These are phyloP conservation scores for Fusarium sp. DNA, from an alignment of 2,329 filamentous ascomycete species.

Conservation along the genomic window DNA sequence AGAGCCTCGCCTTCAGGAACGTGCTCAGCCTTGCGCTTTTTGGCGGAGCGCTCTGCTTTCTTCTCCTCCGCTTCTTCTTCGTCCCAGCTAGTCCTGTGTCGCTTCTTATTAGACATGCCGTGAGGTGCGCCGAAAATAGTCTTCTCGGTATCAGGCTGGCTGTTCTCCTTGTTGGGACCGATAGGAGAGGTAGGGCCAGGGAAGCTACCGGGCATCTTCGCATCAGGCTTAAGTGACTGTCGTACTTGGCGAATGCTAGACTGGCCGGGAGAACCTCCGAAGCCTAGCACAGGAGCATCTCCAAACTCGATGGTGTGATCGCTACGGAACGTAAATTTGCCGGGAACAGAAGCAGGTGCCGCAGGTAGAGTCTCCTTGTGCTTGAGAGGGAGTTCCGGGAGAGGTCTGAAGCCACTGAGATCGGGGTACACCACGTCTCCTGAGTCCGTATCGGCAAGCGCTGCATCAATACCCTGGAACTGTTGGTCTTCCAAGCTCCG, in stretches of 20 bases:
- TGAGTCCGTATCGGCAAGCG: conserved; percentile 42
- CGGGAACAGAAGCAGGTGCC: conserved; percentile 58
- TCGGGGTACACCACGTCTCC: conserved; percentile 64
- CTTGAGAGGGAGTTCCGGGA: conserved; percentile 44
- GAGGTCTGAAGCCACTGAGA: conserved; percentile 56
- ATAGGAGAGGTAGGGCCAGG: conserved; percentile 52
- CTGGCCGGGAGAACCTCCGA: conserved; percentile 69
- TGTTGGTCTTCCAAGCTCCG: conserved; percentile 37
- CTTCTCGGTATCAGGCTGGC: conserved; percentile 52
- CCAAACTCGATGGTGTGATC: conserved; percentile 72
- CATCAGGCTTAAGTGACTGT: conserved; percentile 57
- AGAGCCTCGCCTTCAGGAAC: conserved; percentile 64
- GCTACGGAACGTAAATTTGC: conserved; percentile 73
- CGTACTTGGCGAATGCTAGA: conserved; percentile 70
- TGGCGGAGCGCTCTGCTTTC: conserved; percentile 62
- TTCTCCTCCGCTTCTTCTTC: conserved; percentile 65
- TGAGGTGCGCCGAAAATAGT: conserved; percentile 64
- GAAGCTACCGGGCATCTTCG: conserved; percentile 67
- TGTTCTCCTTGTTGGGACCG: conserved; percentile 67
- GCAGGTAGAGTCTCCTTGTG: conserved; percentile 32
- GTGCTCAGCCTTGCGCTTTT: conserved; percentile 66
- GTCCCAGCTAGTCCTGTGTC: conserved; percentile 66
- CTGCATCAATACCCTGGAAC: conserved; percentile 48
- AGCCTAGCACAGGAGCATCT: conserved; percentile 59
- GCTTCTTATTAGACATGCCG: conserved; percentile 74